phyloP scores from a whole-genome alignment of 2,329 filamentous ascomycete genomes.

The Talaromyces sp. region DNA sequence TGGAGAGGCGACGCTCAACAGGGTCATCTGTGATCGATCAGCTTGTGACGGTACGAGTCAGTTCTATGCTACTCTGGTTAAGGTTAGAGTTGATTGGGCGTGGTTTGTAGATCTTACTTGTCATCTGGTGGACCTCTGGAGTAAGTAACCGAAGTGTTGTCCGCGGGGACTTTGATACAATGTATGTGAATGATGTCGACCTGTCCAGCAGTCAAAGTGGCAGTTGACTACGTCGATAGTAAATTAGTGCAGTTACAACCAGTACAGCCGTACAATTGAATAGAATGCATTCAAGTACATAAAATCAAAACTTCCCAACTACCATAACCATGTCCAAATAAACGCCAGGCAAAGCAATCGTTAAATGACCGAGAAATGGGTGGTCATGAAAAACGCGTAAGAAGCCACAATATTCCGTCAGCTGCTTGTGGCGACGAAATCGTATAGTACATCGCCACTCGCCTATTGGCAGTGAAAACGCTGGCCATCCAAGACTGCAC shows the following conservation, averaged over 20 bases:
- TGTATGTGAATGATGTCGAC: background rate
- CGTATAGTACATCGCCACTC: background rate
- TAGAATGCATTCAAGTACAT: background rate
- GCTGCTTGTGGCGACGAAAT: background rate
- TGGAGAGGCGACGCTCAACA: background rate
- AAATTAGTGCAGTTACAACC: background rate
- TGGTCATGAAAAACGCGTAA: background rate
- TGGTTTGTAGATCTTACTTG: background rate
- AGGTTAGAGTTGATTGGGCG: background rate
- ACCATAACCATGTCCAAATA: background rate
- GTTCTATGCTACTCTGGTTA: background rate
- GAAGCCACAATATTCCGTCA: background rate
- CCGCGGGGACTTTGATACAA: background rate
- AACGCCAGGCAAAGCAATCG: background rate
- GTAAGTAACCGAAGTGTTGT: background rate
- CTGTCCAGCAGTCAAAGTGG: background rate
- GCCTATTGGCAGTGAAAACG: background rate
- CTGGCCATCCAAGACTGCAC: background rate
- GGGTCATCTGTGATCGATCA: too few species aligned
- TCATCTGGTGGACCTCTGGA: too few species aligned
- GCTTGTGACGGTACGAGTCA: background rate
- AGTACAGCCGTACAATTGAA: background rate
- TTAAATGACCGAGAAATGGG: background rate
- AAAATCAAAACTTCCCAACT: background rate
- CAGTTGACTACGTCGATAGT: background rate